Base-by-base conservation (phyloP, 2,329 filamentous ascomycete species). In the Cladosporium halotolerans region DNA sequence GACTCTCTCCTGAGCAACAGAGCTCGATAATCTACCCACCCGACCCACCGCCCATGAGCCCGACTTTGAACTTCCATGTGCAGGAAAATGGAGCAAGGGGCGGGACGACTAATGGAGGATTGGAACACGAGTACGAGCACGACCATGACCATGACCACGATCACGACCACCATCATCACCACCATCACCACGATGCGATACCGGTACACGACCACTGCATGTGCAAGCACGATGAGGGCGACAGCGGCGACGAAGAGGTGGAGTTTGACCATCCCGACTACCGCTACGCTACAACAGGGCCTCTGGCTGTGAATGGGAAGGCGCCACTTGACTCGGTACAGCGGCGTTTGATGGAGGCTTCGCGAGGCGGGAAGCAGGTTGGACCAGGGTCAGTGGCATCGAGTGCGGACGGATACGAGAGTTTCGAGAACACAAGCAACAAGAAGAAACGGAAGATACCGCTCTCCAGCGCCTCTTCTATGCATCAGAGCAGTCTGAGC, bases 361-460 rank as follows among this genome's bases (percentile, higher is more conserved):
- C 70, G 54, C 64, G 68, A 47, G 36, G 40, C 16, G 57, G 52
- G 50, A 11, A 58, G 53, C 45, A 64, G 66, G 46, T 60, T 61
- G 62, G 67, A 41, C 69, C 76, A 19, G 72, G 82, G 41, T 80
- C 82, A 18, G 79, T 85, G 45, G 79, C 79, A 41, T 89, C 88
- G 10, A 83, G 85, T 19, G 79, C 82, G 9, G 92, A 97, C 68
- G 90, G 91, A 11, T 97, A 97, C 69, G 93, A 99, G 70, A 93
- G 89, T 6, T 95, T 96, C 64, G 93, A 99, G 71, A 97, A 97
- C 65, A 95, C 89, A 34, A 97, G 96, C 70, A 99, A 99, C 69
- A 99, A 99, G 73, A 99, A 97, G 76, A 97, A 99, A 72, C 82
- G 93, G 61, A 99, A 99, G 73, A 97, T 99, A 36, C 93, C 93